phyloP scores from a whole-genome alignment of 192 early-diverging fungal genomes.

The Coemansia javaensis region DNA sequence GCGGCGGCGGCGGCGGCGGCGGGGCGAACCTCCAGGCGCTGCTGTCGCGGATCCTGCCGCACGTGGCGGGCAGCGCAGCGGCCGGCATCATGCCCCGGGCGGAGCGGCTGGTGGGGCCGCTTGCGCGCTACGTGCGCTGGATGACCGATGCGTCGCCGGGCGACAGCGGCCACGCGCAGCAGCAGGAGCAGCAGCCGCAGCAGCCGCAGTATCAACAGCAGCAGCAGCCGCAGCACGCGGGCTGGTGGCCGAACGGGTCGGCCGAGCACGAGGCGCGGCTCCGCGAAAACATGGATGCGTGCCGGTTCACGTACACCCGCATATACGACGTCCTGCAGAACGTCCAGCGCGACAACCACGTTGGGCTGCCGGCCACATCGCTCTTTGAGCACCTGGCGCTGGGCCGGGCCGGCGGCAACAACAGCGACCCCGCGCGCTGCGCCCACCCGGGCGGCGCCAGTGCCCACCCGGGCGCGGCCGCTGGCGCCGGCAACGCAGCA shows the following conservation, averaged over 20 bases:
- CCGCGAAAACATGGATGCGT: slow-evolving; percentile 45
- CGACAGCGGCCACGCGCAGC: slow-evolving; percentile 14
- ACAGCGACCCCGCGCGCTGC: too few species aligned
- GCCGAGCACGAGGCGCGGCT: slow-evolving; percentile 8
- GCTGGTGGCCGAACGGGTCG: too few species aligned
- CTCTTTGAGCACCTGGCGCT: slow-evolving; percentile 34
- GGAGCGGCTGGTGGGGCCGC: slow-evolving; percentile 35
- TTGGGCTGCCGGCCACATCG: slow-evolving; percentile 26
- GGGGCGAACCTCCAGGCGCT: slow-evolving; percentile 19
- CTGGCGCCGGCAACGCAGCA: neutral
- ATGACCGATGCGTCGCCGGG: slow-evolving; percentile 10
- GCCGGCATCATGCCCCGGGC: slow-evolving; percentile 18
- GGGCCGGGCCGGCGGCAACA: neutral
- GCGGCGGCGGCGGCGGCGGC: neutral
- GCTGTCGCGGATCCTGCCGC: slow-evolving; percentile 40
- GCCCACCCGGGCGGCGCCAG: too few species aligned
- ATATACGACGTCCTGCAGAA: slow-evolving; percentile 65
- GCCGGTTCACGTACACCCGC: slow-evolving; percentile 58
- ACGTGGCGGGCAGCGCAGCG: slow-evolving; percentile 17
- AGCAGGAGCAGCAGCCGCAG: neutral
- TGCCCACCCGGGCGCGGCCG: too few species aligned
- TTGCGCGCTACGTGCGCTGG: slow-evolving; percentile 40
- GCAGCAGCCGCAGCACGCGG: too few species aligned
- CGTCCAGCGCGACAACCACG: slow-evolving; percentile 54
- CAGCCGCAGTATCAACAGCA: neutral